phyloP scores from a whole-genome alignment of 257 asterid genomes.

The Solanum chiquidenum region DNA sequence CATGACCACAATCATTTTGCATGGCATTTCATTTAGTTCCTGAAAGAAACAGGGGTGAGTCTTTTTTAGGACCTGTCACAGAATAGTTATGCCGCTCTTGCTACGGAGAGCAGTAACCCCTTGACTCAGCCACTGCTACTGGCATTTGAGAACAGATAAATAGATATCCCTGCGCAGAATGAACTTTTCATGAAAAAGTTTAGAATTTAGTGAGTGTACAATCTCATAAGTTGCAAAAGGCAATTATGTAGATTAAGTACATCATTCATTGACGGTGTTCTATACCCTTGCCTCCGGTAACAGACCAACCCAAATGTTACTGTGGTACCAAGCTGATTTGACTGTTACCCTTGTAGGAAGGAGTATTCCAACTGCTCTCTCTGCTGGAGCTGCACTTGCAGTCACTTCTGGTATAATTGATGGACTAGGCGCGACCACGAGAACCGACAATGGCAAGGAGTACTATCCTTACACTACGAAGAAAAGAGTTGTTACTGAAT shows the following conservation, averaged over 20 bases:
- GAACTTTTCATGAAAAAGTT: background rate
- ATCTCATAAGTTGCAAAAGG: background rate
- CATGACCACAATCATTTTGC: background rate
- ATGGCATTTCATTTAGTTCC: background rate
- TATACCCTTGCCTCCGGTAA: background rate
- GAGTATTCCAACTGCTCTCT: constrained; percentile 64
- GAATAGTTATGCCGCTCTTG: background rate
- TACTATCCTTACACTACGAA: constrained; percentile 67
- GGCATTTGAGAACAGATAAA: background rate
- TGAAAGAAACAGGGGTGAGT: background rate
- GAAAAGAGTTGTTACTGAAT: constrained; percentile 53
- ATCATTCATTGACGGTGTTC: background rate
- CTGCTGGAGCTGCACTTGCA: constrained; percentile 83
- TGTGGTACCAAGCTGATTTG: background rate
- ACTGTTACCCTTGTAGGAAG: constrained; percentile 29
- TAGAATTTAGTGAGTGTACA: background rate
- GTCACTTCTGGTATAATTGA: constrained; percentile 62
- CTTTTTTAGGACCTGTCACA: background rate
- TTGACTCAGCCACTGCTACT: background rate
- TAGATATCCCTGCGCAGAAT: background rate
- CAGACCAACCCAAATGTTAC: background rate
- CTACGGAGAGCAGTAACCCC: background rate
- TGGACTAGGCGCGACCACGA: constrained; percentile 61
- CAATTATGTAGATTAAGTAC: background rate
- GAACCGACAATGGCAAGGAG: constrained; percentile 69